Evolutionary conservation across 768 basidiomycete genomes (phyloP).

Genomic region (Pulveroboletus sp.): DNA sequence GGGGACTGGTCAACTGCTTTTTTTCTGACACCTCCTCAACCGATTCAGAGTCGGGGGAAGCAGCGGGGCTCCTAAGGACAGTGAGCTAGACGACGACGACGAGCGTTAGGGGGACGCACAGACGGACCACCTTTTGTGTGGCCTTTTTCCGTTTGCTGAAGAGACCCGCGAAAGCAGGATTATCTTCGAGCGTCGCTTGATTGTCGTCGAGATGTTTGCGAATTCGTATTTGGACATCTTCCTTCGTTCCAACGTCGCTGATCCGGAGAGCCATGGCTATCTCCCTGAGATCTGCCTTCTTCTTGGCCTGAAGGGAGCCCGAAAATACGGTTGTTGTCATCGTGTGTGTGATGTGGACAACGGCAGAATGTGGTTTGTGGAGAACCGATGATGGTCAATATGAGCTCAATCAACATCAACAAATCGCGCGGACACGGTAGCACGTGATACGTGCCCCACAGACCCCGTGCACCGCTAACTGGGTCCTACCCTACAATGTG

Average conservation of each 20-base stretch:
- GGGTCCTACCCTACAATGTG: too few relatives aligned
- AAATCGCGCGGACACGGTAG: conserved; percentile 23
- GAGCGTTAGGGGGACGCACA: conserved; percentile 8
- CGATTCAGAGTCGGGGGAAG: conserved; percentile 15
- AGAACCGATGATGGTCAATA: conserved; percentile 16
- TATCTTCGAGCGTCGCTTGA: conserved; percentile 50
- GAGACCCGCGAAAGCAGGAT: conserved; percentile 55
- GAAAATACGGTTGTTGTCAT: conserved; percentile 46
- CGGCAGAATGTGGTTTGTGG: conserved; percentile 10
- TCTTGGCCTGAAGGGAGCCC: conserved; percentile 59
- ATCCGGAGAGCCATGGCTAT: conserved; percentile 53
- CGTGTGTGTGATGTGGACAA: conserved; percentile 7
- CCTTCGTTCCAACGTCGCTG: conserved; percentile 56
- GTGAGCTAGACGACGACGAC: background rate
- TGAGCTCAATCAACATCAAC: conserved; percentile 27
- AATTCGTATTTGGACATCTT: conserved; percentile 59
- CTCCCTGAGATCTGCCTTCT: conserved; percentile 63
- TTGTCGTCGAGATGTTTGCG: conserved; percentile 58
- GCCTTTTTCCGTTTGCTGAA: conserved; percentile 39
- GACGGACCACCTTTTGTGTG: conserved; percentile 15
- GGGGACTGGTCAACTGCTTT: conserved; percentile 16
- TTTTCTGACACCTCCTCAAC: conserved; percentile 13
- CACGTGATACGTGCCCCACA: conserved; percentile 20
- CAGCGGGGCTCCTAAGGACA: conserved; percentile 10
- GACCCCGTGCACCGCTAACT: conserved; percentile 6